Percentiles rank a stretch among this genome's conserved stretches.
These are phyloP conservation scores for Aureobasidium sp. DNA, from an alignment of 2,329 filamentous ascomycete species.

Conservation along the genomic window DNA sequence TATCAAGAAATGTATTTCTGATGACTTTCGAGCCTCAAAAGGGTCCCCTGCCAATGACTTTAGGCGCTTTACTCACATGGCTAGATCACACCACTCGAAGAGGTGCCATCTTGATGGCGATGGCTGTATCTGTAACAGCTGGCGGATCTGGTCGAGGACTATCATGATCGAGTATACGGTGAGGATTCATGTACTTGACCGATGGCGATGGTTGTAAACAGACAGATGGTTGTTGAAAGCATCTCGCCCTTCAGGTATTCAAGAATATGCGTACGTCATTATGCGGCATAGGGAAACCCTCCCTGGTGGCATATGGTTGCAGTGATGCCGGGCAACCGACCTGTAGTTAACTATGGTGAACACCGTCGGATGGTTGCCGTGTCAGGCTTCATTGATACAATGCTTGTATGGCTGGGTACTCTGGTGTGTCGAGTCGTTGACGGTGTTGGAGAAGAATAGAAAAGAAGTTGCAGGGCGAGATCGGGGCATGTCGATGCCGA, in stretches of 20 bases:
- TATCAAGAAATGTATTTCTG: too few species aligned
- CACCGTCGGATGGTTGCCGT: neutral
- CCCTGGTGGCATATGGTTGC: too few species aligned
- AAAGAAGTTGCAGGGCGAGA: neutral
- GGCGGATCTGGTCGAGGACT: neutral
- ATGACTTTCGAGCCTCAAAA: too few species aligned
- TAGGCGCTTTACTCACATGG: conserved; percentile 17
- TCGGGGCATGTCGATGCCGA: neutral
- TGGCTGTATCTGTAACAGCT: conserved; percentile 18
- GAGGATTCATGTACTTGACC: neutral
- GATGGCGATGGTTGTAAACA: neutral
- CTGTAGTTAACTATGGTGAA: too few species aligned
- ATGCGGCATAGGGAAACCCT: neutral
- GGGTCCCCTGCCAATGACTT: neutral
- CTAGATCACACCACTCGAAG: conserved; percentile 24
- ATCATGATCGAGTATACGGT: neutral
- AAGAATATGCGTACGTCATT: neutral
- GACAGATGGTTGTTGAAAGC: neutral
- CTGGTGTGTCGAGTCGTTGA: too few species aligned
- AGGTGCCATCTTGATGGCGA: conserved; percentile 22
- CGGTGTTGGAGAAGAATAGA: too few species aligned
- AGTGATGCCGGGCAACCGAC: too few species aligned
- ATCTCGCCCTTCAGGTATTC: neutral
- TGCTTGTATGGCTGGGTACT: too few species aligned
- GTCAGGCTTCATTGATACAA: too few species aligned